Evolutionary conservation across 1,284 basidiomycete genomes (phyloP), one percentile per base, ranked within the genome.

Genomic region (Apiotrichum montevideense): DNA sequence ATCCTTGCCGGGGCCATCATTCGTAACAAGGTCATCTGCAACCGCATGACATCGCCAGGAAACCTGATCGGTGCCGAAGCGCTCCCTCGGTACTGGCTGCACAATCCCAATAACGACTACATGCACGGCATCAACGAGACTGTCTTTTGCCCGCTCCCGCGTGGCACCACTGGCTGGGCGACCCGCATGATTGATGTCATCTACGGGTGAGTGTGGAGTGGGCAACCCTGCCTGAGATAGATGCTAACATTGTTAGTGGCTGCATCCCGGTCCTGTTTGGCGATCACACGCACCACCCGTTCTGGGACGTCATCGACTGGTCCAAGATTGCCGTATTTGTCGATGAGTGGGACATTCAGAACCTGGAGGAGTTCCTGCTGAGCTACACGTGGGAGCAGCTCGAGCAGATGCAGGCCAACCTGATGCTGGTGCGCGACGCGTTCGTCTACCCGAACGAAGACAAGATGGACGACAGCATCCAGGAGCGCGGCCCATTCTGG

Each of bases 181-280:
- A 70, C 71, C 1, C 65, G 73, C 32, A 66, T 67, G 1, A 66
- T 64, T 44, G 75, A 77, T 48, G 71, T 69, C 15, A 68, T 77
- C 47, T 77, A 73, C 55, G 70, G 72, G 37, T 39, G 13, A 39
- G 37, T 39, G 37, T 39, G 8, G 13, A 39, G 8, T 7, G 8
- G 13, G 8, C 11, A 7, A 13, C 37, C 8, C 7, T 39, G 7
- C 37, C 37, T 13, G 7, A 39, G 37, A 8, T 39, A 21, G 21
- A 7, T 39, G 37, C 37, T 39, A 13, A 39, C 37, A 39, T 8
- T 39, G 8, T 39, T 39, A 50, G 48, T 13, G 76, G 76, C 44
- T 78, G 76, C 59, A 78, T 78, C 44, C 75, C 76, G 9, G 75
- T 75, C 10, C 64, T 76, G 37, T 57, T 78, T 39, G 71, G 68